Evolutionary conservation across 495 filamentous ascomycete genomes (phyloP), one percentile per base, ranked within the genome.

Genomic region (Elaphomyces granulatus): DNA sequence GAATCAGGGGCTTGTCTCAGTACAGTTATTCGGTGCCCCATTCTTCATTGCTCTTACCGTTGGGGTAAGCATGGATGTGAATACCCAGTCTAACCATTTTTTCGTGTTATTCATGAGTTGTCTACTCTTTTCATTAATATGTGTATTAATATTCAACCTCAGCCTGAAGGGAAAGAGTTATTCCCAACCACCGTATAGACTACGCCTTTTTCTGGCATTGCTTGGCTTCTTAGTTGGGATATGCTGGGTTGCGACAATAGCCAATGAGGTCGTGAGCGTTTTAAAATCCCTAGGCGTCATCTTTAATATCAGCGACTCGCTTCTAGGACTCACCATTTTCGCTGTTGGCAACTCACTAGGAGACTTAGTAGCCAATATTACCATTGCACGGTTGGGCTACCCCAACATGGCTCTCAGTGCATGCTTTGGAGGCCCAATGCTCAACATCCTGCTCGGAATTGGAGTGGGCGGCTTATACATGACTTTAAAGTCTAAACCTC

Each of bases 401-500:
- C 92, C 92, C 0, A 87, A 96, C 32, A 99, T 99, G 92, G 92
- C 92, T 6, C 68, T 99, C 47, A 63, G 60, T 41, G 92, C 92
- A 19, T 99, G 92, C 52, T 96, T 96, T 50, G 92, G 92, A 12
- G 92, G 92, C 0, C 92, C 92, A 0, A 85, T 99, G 84, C 71
- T 99, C 17, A 99, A 99, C 50, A 99, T 99, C 39, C 63, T 99
- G 0, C 74, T 99, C 9, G 92, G 92, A 0, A 86, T 99, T 34
- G 92, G 92, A 2, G 59, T 95, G 7, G 79, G 80, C 15, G 92
- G 92, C 1, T 64, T 85, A 21, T 94, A 84, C 49, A 90, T 94
- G 70, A 83, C 77, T 3, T 56, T 87, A 19, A 61, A 66, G 3
- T 16, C 46, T 23, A 45, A 46, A 30, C 70, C 74, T 8, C n/a